These are phyloP conservation scores for Penicillium argentinense DNA, from an alignment of 495 filamentous ascomycete genomes.

Conservation along the genomic window DNA sequence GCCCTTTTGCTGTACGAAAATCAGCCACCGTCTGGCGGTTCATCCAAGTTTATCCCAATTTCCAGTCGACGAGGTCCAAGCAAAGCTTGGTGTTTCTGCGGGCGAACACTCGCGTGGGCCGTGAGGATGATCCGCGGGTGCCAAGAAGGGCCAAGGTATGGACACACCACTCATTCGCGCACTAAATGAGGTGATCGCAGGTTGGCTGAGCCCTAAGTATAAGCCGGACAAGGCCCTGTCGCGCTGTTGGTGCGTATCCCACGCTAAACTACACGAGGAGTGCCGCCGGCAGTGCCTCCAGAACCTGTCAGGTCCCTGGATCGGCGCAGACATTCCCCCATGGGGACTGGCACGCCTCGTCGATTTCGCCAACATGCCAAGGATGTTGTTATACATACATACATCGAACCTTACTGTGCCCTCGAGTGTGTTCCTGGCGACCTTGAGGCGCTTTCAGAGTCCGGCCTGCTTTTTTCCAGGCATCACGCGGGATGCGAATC, in stretches of 20 bases:
- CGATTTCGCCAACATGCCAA: conserved; percentile 31
- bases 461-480: conserved; percentile 2
- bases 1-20: no score
- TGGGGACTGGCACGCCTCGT: conserved; percentile 4
- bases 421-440: neutral
- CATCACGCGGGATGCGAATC: conserved; percentile 4
- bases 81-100: conserved; percentile 6
- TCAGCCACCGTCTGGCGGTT: no score
- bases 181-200: conserved; percentile 20
- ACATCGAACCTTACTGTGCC: conserved; percentile 8
- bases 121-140: conserved; percentile 12
- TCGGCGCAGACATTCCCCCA: conserved; percentile 14
- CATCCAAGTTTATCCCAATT: no score
- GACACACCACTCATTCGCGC: conserved; percentile 6
- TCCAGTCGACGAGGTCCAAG: neutral
- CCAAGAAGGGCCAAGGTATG: conserved; percentile 18
- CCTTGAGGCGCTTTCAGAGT: no score
- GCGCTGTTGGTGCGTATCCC: no score
- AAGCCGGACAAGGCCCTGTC: no score
- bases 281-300: neutral
- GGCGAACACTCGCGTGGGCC: conserved; percentile 2
- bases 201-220: no score
- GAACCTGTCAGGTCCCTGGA: conserved; percentile 18
- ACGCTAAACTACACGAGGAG: no score
- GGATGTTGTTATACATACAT: conserved; percentile 25